Percentiles rank a stretch among this genome's conserved stretches.
These are phyloP conservation scores for Pseudozyma tsukubaensis DNA, from an alignment of 1,284 basidiomycete genomes.

Conservation along the genomic window DNA sequence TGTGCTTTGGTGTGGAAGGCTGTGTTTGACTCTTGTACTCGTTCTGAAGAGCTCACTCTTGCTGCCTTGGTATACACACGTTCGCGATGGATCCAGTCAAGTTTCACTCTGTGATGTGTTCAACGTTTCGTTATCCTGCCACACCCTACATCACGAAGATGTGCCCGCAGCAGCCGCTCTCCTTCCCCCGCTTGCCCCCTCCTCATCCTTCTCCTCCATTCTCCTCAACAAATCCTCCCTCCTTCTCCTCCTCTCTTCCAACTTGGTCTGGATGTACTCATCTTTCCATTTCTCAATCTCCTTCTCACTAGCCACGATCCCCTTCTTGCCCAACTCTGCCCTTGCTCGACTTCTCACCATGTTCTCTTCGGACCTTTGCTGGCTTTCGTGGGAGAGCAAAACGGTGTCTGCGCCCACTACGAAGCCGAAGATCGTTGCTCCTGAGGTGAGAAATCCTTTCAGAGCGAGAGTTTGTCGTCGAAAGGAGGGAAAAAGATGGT, in stretches of 20 bases:
- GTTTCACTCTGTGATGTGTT: not conserved
- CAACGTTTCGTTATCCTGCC: constrained; percentile 1
- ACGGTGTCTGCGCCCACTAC: constrained; percentile 62
- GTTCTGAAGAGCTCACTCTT: too few species aligned
- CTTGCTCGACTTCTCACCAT: constrained; percentile 53
- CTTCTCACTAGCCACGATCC: constrained; percentile 59
- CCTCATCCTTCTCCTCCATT: constrained; percentile 15
- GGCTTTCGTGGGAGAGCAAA: constrained; percentile 55
- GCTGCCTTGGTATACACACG: not conserved
- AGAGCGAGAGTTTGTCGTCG: constrained; percentile 59
- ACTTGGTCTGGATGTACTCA: constrained; percentile 44
- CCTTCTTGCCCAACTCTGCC: constrained; percentile 54
- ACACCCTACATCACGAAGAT: too few species aligned
- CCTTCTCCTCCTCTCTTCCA: constrained; percentile 36
- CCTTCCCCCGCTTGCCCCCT: not conserved
- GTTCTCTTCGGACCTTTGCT: constrained; percentile 58
- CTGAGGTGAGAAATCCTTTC: constrained; percentile 59
- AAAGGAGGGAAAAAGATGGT: constrained; percentile 61
- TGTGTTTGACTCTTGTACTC: too few species aligned
- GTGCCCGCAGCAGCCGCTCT: too few species aligned
- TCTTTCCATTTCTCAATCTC: constrained; percentile 65
- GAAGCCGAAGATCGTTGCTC: constrained; percentile 62
- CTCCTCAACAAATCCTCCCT: constrained; percentile 25
- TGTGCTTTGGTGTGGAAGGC: too few species aligned
- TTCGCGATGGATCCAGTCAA: not conserved